phyloP scores from a whole-genome alignment of 2,329 filamentous ascomycete species.

The Pseudophaeomoniella oleicola region DNA sequence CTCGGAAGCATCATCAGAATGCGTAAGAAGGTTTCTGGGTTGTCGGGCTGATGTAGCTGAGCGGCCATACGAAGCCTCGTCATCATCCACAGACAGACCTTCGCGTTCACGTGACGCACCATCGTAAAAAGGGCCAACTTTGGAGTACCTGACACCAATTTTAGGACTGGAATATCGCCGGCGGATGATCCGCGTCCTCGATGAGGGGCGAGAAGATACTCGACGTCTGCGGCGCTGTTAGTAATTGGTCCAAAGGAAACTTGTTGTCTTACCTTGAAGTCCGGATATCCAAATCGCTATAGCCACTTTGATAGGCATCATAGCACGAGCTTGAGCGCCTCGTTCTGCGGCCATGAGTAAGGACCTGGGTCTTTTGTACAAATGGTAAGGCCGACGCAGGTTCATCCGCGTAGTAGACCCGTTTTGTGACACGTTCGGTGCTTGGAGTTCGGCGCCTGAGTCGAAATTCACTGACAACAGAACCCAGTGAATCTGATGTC shows the following conservation, averaged over 20 bases:
- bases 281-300: background rate
- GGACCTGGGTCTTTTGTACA: background rate
- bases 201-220: background rate
- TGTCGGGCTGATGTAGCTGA: background rate
- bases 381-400: background rate
- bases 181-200: background rate
- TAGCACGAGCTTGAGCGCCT: background rate
- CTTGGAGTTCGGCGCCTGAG: background rate
- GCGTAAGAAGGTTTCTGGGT: background rate
- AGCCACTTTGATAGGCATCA: background rate
- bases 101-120: background rate
- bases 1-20: background rate
- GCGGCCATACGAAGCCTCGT: background rate
- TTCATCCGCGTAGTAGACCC: background rate
- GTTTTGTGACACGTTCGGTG: background rate
- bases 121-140: background rate
- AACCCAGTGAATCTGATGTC: background rate
- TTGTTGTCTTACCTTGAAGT: background rate
- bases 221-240: background rate
- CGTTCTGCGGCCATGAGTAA: background rate
- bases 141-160: background rate
- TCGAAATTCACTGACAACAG: background rate
- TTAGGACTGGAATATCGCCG: background rate
- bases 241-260: background rate
- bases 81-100: background rate